Percentiles rank a stretch among this genome's conserved stretches.
phyloP scores from a whole-genome alignment of 352 stramenopile species.

The Phytophthora pseudosyringae region DNA sequence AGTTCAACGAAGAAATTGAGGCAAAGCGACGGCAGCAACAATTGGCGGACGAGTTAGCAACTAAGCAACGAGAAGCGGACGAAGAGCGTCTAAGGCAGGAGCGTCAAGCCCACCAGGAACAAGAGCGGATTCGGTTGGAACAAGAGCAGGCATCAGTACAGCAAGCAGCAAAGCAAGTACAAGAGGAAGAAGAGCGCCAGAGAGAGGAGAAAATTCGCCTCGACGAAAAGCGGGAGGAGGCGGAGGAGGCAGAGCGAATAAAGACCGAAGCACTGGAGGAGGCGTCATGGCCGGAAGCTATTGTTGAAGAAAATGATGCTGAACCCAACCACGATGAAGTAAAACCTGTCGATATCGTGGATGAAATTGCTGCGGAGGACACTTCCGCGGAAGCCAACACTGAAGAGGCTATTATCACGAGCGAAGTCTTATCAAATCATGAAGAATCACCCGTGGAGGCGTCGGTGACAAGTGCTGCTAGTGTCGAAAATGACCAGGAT shows the following conservation, averaged over 20 bases:
- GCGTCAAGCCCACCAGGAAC: constrained; percentile 5
- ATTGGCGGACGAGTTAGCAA: constrained; percentile 24
- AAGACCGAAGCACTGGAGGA: not conserved
- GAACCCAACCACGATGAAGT: not conserved
- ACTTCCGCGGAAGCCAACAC: not conserved
- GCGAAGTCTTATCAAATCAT: not conserved
- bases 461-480: not conserved
- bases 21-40: constrained; percentile 21
- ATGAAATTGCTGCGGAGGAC: not conserved
- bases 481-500: not conserved
- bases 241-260: constrained; percentile 1
- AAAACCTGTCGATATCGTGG: not conserved
- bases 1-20: constrained; percentile 34
- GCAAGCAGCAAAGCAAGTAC: constrained; percentile 18
- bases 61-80: constrained; percentile 24
- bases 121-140: constrained; percentile 14
- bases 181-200: constrained; percentile 24
- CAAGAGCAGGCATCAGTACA: constrained; percentile 8
- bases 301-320: constrained; percentile 3
- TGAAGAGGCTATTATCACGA: not conserved
- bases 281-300: constrained; percentile 5
- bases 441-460: not conserved
- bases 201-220: not conserved
- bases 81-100: constrained; percentile 24
- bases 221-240: constrained; percentile 5